phyloP scores from a whole-genome alignment of 805 yeast species.

The Myxozyma sirexii region DNA sequence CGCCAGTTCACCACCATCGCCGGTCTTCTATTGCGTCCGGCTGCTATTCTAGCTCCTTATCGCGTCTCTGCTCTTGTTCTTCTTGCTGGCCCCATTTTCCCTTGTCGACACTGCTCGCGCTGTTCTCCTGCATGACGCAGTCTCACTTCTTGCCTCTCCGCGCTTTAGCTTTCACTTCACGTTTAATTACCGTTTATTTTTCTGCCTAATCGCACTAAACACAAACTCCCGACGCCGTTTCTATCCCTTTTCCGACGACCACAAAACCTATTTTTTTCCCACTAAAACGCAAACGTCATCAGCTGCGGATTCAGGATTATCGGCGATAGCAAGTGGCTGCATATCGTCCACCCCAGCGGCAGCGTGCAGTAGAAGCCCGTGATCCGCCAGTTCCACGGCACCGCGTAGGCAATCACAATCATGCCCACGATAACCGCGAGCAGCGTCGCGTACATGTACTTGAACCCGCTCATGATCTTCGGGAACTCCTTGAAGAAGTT shows the following conservation, averaged over 20 bases:
- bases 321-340: slow-evolving; percentile 23
- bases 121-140: no score
- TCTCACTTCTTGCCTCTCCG: no score
- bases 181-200: no score
- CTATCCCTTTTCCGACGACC: no score
- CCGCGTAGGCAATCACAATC: slow-evolving; percentile 23
- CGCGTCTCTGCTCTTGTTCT: no score
- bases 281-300: slow-evolving; percentile 28
- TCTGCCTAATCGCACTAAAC: not conserved
- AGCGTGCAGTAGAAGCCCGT: slow-evolving; percentile 13
- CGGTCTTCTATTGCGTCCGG: no score
- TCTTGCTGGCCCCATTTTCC: no score
- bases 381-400: slow-evolving; percentile 28
- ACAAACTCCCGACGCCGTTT: not conserved
- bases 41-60: no score
- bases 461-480: slow-evolving; percentile 21
- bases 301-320: slow-evolving; percentile 28
- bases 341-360: slow-evolving; percentile 27
- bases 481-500: slow-evolving; percentile 29
- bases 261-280: not conserved
- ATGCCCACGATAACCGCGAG: not conserved
- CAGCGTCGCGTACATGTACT: slow-evolving; percentile 19
- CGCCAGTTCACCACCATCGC: no score
- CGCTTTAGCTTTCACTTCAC: no score
- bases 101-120: no score